Base-by-base conservation (phyloP, 352 stramenopile genomes). In the Aphanomyces euteiches region DNA sequence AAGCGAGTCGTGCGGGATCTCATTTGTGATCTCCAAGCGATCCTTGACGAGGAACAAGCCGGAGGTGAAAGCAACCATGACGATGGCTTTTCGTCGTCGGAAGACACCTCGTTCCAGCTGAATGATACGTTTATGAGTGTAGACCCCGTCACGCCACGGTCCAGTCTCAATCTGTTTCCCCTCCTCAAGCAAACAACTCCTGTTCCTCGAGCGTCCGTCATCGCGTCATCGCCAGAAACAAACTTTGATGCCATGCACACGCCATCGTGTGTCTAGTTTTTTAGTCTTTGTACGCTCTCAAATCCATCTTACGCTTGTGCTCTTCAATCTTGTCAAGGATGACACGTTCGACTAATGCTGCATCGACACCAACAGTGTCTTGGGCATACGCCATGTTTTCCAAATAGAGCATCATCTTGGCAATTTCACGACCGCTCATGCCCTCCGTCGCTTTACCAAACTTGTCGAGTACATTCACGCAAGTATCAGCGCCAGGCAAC, bases 371-470 rank as follows among this genome's bases (percentile, higher is more conserved):
- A 34, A 90, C 77, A 50, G 85, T 75, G 48, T 90, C 79, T 65
- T 92, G 83, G 12, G 82, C 84, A 47, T 90, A 92, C 64, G 89
- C 85, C 40, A 90, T 87, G 64, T 81, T 90, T 74, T 96, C 84
- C 63, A 95, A 77, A 50, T 90, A 90, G 28, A 94, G 73, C 80
- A 95, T 91, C 77, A 93, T 90, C 66, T 95, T 94, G 17, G 83
- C 81, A 60, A 95, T 93, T 72, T 96, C 88, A 19, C 88, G 83
- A 4, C 88, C 88, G 65, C 85, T 95, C 79, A 95, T 93, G 5
- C 84, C 83, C 4, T 83, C 75, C 7, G 84, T 93, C n/a, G 77
- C 58, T 34, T 75, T 73, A 43, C 81, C 88, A 21, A 88, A 88
- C 65, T 76, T 74, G 43, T 67, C 56, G n/a, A 79, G 54, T 13